A percentile compares a stretch with the other conserved stretches of the same genome.
These are phyloP conservation scores for Pleurotus djamor DNA, from an alignment of 768 basidiomycete species.

Conservation along the genomic window DNA sequence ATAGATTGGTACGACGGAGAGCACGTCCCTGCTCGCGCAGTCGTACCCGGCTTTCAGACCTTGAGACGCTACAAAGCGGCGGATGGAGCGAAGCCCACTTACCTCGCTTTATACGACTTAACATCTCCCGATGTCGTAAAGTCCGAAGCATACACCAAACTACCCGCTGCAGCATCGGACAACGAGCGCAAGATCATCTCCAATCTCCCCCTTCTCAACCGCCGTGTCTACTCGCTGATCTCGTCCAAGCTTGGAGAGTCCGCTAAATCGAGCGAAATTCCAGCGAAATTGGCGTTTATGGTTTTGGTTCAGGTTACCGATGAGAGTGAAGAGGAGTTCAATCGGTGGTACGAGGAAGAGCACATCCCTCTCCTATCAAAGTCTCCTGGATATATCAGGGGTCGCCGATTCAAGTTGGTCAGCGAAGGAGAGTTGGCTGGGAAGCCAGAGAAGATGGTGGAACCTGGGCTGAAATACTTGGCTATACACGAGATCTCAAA, in stretches of 20 bases:
- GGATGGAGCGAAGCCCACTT: constrained; percentile 22
- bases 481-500: constrained; percentile 27
- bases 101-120: constrained; percentile 27
- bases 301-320: constrained; percentile 17
- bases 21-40: constrained; percentile 25
- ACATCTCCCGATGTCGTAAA: constrained; percentile 17
- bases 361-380: constrained; percentile 25
- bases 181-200: constrained; percentile 23
- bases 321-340: constrained; percentile 25
- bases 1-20: constrained; percentile 32
- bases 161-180: constrained; percentile 18
- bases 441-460: constrained; percentile 9
- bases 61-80: constrained; percentile 24
- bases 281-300: constrained; percentile 16
- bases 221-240: constrained; percentile 20
- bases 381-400: constrained; percentile 26
- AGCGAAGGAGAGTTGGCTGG: constrained; percentile 14
- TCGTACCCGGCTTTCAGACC: constrained; percentile 21
- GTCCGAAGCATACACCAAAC: constrained; percentile 18
- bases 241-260: constrained; percentile 13
- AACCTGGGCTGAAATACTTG: constrained; percentile 24
- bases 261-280: not conserved
- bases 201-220: constrained; percentile 18
- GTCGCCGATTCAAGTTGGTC: constrained; percentile 25
- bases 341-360: constrained; percentile 34